Base-by-base conservation (phyloP, 1,284 basidiomycete species). In the Cryptococcus sp. region DNA sequence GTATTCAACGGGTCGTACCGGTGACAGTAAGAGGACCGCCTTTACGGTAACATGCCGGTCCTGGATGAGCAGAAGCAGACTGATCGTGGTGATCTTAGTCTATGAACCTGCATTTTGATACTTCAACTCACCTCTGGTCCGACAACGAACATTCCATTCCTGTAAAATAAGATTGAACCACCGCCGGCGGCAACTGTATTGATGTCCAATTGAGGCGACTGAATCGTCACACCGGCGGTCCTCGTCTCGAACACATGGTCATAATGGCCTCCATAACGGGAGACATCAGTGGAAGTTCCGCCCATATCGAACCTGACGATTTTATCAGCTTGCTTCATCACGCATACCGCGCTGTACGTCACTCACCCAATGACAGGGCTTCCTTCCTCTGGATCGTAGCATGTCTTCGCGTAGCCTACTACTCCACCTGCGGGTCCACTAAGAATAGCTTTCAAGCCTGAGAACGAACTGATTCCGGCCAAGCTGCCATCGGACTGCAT, bases 211-310 rank as follows among this genome's bases (percentile, higher is more conserved):
- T 69, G 66, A 10, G 67, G 66, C 5, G 63, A 59, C 52, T 68
- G 66, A 16, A 70, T 67, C 41, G 63, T 68, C n/a, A 70, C 65
- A 58, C 91, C 91, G 0, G 93, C 93, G 0, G 92, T 92, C 0
- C 89, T 92, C 0, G 93, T 92, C 62, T 75, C 72, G 23, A 68
- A 70, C 1, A 75, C 69, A 34, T 69, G 67, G 52, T 75, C 73
- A 16, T 69, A 58, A 54, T 68, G 65, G 17, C 69, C 69, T 10
- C 53, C 68, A 51, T 55, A 72, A 22, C 69, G 50, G 0, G 89
- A 91, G 0, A 95, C 91, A 45, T 69, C 68, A 15, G 57, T 59
- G 17, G 23, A 53, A 5, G 58, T 56, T 10, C 58, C 59, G 23
- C 92, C 92, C 65, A 73, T 70, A 56, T 73, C 58, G 87, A 87